Base-by-base conservation (phyloP, 176 grass and related monocot species). In the Dendrocalamus sinicus region DNA sequence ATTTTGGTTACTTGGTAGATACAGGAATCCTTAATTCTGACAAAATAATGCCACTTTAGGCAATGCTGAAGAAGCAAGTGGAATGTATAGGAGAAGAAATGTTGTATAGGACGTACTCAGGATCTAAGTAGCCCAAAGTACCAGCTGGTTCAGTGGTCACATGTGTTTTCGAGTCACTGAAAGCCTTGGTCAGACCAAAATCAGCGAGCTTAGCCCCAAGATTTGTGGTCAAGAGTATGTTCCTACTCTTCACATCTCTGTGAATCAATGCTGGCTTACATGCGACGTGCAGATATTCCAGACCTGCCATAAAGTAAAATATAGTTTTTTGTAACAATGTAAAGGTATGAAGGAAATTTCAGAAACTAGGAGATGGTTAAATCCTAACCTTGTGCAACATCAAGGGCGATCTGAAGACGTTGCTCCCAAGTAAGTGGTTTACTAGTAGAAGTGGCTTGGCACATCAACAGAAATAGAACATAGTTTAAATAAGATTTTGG, bases 181-280 rank as follows among this genome's bases (percentile, higher is more conserved):
- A 89, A 81, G 47, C 81, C 84, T 84, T 92, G 32, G 75, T 87
- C 70, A 92, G 23, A 14, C 91, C 87, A 72, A 92, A 87, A 84
- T 89, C 87, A 51, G 84, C 30, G 47, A 92, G 76, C 75, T 92
- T 89, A 67, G 87, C 80, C 10, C 84, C 76, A 41, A 86, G 65
- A 17, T 53, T 79, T 24, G 66, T 43, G 26, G 58, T 76, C 80
- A 89, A 73, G 62, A 89, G 91, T 46, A 92, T 84, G 81, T 87
- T 92, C 76, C 17, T 45, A 28, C 62, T 89, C 75, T 92, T 92
- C 45, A 89, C 91, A 77, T 92, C 91, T 87, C 84, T 84, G 57
- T 89, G 87, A 57, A 92, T 84, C 53, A 92, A 60, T 67, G 84
- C 75, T 23, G 69, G 84, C 1, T 76, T 86, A 78, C 87, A 89